Evolutionary conservation across 192 early-diverging fungal species (phyloP).

Genomic region (Backusella psychrophila): DNA sequence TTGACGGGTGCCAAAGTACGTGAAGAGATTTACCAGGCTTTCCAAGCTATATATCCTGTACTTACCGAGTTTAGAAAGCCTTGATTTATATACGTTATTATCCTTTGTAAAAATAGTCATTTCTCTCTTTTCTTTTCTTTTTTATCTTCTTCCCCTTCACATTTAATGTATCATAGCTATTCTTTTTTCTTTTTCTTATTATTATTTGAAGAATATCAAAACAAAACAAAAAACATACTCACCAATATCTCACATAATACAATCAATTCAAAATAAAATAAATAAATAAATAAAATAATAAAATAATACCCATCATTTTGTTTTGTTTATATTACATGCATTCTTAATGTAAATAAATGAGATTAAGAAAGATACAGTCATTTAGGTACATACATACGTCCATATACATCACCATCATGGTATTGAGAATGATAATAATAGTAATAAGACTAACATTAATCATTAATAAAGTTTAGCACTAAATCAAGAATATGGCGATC

Average conservation of each 20-base stretch:
- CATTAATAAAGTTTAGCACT: background rate
- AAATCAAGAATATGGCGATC: background rate
- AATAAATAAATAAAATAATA: background rate
- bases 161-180: background rate
- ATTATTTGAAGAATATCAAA: background rate
- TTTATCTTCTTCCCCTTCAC: background rate
- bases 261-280: background rate
- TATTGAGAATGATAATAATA: too few relatives aligned
- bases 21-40: conserved; percentile 98
- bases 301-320: too few relatives aligned
- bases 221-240: background rate
- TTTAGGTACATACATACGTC: background rate
- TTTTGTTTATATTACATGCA: background rate
- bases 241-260: background rate
- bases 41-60: conserved; percentile 98
- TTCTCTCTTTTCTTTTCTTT: background rate
- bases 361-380: background rate
- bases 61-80: conserved; percentile 84
- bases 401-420: too few relatives aligned
- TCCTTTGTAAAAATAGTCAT: conserved; percentile 11
- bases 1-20: conserved; percentile 98
- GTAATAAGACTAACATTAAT: background rate
- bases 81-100: conserved; percentile 29
- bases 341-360: background rate
- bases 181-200: background rate